phyloP scores from a whole-genome alignment of 257 asterid species.

The Ilex asprella region DNA sequence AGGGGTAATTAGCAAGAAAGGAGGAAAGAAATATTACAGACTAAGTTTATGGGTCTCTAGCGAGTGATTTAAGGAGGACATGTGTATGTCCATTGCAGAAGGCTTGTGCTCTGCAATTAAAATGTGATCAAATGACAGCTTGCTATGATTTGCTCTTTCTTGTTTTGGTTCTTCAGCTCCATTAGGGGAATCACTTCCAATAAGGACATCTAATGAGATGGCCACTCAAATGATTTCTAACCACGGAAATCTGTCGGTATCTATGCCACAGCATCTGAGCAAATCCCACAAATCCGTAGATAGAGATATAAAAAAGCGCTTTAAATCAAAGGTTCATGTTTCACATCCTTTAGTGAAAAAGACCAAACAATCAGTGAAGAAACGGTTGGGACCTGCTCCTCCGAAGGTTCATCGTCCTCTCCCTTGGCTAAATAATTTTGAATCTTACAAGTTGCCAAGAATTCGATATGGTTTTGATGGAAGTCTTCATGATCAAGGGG shows the following conservation, averaged over 20 bases:
- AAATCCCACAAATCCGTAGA: constrained; percentile 21
- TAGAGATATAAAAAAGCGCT: constrained; percentile 53
- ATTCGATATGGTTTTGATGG: constrained; percentile 24
- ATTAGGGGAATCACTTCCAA: no score
- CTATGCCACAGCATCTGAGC: constrained; percentile 17
- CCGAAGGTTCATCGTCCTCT: constrained; percentile 26
- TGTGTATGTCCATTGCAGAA: no score
- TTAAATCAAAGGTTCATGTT: constrained; percentile 47
- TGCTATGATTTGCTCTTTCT: no score
- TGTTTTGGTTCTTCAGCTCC: no score
- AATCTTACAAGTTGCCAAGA: constrained; percentile 13
- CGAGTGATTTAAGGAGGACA: no score
- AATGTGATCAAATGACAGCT: no score
- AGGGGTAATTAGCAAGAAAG: no score
- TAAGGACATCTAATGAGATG: constrained; percentile 14
- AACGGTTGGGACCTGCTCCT: constrained; percentile 46
- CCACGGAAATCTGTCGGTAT: constrained; percentile 12
- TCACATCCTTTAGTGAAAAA: constrained; percentile 33
- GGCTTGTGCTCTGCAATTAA: no score
- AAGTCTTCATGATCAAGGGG: constrained; percentile 29
- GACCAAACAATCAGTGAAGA: constrained; percentile 39
- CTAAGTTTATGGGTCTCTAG: no score
- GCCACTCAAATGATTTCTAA: constrained; percentile 21
- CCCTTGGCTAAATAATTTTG: constrained; percentile 45
- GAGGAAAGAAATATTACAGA: no score